Conservation (phyloP, 306 rosid species). For the Trichosanthes truncata region DNA sequence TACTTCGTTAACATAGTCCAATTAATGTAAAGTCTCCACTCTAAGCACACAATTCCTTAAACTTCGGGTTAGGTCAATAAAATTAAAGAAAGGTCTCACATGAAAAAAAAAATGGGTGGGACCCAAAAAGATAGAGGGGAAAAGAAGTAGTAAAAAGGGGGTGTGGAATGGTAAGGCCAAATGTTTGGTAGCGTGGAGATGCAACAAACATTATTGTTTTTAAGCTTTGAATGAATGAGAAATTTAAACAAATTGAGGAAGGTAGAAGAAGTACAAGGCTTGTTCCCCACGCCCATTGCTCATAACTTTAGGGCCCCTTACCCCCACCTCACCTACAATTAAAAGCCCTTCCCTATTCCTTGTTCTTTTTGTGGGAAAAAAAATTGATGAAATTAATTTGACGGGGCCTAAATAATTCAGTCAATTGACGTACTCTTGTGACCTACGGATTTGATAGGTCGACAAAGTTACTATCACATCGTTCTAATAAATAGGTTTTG, state of each 20-base stretch:
- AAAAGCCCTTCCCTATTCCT: background rate
- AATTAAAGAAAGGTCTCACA: background rate
- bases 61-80: background rate
- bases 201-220: conserved; percentile 34
- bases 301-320: background rate
- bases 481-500: background rate
- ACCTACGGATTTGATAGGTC: background rate
- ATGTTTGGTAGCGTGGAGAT: conserved; percentile 34
- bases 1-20: background rate
- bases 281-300: conserved; percentile 25
- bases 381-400: background rate
- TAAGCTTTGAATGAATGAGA: conserved; percentile 7
- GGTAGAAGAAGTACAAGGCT: conserved; percentile 25
- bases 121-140: background rate
- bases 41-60: background rate
- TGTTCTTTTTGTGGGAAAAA: background rate
- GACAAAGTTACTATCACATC: background rate
- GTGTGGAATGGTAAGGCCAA: background rate
- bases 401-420: background rate
- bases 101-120: too few relatives aligned
- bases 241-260: conserved; percentile 7
- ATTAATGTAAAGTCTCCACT: background rate
- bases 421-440: background rate
- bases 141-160: background rate
- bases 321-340: background rate